Conservation (phyloP, 345 rosid genomes). For the Lumnitzera littorea region DNA sequence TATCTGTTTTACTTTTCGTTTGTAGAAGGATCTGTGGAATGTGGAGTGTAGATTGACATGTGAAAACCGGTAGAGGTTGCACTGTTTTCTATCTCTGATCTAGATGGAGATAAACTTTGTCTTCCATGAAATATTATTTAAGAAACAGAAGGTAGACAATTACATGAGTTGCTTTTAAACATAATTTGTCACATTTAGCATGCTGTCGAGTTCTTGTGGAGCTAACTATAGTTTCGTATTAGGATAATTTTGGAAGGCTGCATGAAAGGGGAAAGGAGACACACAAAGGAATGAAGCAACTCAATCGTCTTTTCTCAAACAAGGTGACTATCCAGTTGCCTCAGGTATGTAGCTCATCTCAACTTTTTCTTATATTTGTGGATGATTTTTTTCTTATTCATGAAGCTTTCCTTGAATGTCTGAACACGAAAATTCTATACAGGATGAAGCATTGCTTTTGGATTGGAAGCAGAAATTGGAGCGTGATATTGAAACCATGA, state of each 20-base stretch:
- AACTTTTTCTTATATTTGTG: neutral
- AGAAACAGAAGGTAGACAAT: no score
- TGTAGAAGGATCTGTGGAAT: no score
- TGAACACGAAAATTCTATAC: conserved; percentile 21
- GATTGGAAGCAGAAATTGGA: conserved; percentile 97
- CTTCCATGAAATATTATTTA: no score
- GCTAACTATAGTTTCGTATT: conserved; percentile 17
- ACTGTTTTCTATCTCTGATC: no score
- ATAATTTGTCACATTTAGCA: no score
- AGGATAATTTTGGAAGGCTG: conserved; percentile 88
- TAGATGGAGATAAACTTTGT: no score
- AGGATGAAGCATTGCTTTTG: conserved; percentile 87
- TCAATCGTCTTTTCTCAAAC: conserved; percentile 85
- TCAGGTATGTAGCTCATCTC: conserved; percentile 47
- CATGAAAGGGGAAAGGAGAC: conserved; percentile 87
- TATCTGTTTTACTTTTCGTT: no score
- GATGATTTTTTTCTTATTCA: neutral
- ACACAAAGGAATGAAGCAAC: conserved; percentile 84
- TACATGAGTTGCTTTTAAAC: neutral
- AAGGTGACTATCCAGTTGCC: conserved; percentile 95
- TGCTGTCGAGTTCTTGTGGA: neutral
- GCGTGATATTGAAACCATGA: conserved; percentile 81
- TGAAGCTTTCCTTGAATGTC: conserved; percentile 2
- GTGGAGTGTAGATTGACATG: no score
- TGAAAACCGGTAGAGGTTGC: no score